Percentiles rank a stretch among this genome's conserved stretches.
phyloP scores from a whole-genome alignment of 331 rosid genomes.

The Ulmus americana region DNA sequence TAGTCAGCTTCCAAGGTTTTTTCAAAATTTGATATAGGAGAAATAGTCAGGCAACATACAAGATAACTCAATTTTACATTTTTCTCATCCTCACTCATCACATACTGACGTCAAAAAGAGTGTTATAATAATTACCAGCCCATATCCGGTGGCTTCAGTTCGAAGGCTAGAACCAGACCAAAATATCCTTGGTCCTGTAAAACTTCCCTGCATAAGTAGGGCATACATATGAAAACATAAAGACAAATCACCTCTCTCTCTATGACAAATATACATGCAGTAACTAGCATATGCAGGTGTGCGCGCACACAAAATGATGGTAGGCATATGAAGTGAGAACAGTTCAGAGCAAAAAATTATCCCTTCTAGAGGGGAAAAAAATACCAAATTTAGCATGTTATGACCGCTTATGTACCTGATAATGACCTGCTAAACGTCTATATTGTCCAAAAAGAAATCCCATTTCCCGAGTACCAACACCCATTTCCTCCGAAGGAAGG shows the following conservation, averaged over 20 bases:
- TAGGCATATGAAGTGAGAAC: background rate
- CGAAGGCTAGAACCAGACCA: conserved; percentile 99
- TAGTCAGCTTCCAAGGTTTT: conserved; percentile 17
- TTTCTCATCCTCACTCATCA: background rate
- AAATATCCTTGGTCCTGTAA: conserved; percentile 97
- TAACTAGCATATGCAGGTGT: background rate
- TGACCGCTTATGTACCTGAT: conserved; percentile 51
- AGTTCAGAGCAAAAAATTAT: background rate
- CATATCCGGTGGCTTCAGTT: conserved; percentile 99
- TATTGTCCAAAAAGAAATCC: conserved; percentile 99
- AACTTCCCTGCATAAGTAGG: conserved; percentile 94
- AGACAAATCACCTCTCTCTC: conserved; percentile 6
- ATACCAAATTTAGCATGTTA: background rate
- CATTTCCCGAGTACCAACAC: conserved; percentile 99
- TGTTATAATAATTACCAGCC: conserved; percentile 69
- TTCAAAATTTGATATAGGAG: conserved; percentile 6
- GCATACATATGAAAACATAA: conserved; percentile 38
- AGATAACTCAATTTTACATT: background rate
- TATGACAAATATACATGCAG: conserved; percentile 1
- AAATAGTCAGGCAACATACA: background rate
- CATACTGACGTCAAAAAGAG: conserved; percentile 7
- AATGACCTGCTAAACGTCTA: conserved; percentile 89
- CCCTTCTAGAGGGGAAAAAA: no score
- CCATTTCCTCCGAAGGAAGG: conserved; percentile 99
- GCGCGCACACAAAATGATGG: background rate